Evolutionary conservation across 1,139 yeast species (phyloP), one percentile per base, ranked within the genome.

Genomic region (Kluyveromyces sp.): DNA sequence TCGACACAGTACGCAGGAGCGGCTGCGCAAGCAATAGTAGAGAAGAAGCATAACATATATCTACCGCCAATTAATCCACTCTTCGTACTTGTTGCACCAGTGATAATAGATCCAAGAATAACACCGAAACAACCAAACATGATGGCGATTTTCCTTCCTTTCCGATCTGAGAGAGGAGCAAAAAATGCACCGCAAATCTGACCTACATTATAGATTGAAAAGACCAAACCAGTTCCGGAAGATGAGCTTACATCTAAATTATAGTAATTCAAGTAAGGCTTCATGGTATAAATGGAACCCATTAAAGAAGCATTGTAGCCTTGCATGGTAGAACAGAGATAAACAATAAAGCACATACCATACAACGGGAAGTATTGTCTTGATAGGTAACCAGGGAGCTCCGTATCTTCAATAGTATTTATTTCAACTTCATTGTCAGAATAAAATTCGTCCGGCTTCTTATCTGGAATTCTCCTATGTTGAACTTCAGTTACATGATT

Each of bases 161-260:
- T 39, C 42, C 42, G 30, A 30, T 39, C 42, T 36, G 31, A 31
- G 4, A 39, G 27, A 3, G 36, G 26, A 26, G 21, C 35, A 39
- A 39, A 39, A 28, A 39, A 39, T 31, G 42, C 42, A 30, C 42
- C 42, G 21, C 42, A 39, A 25, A 39, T 39, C 26, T 39, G 42
- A n/a, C 88, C 88, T 52, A 81, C 78, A 57, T 83, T 80, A 66
- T 80, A 79, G 54, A 81, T 80, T 35, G 85, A 74, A 50, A 81
- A 83, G 56, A 81, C 74, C 57, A 81, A 71, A 57, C 87, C 83
- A 41, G 70, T 70, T 10, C 42, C 36, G 21, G 42, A 21, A 21
- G 42, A 39, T 4, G 42, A 39, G 29, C 31, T 39, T 4, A 39
- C 29, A 26, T 39, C 42, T 8, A 39, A 25, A 10, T 31, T 7